A percentile compares a stretch with the other conserved stretches of the same genome.
Conservation (phyloP, 306 rosid species). For the Glycine soja region DNA sequence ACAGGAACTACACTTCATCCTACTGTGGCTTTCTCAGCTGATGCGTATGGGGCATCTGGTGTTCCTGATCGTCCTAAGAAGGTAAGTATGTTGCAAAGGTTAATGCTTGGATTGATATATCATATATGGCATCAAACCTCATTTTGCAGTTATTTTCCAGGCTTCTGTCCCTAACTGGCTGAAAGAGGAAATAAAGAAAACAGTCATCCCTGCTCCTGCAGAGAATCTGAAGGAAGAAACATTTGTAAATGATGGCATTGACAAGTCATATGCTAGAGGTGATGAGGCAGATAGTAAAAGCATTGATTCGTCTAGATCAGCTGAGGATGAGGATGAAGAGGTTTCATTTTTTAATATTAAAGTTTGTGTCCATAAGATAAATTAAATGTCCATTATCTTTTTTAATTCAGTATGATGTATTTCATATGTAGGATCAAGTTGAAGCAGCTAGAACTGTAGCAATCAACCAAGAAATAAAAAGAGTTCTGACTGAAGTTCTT, state of each 20-base stretch:
- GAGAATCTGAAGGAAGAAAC: slow-evolving; percentile 79
- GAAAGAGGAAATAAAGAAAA: slow-evolving; percentile 92
- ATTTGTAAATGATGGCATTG: slow-evolving; percentile 60
- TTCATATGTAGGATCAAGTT: slow-evolving; percentile 65
- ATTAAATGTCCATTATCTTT: slow-evolving; percentile 9
- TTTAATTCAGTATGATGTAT: slow-evolving; percentile 29
- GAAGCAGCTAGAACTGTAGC: slow-evolving; percentile 84
- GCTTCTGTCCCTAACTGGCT: slow-evolving; percentile 98
- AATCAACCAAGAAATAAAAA: slow-evolving; percentile 91
- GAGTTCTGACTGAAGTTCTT: slow-evolving; percentile 91
- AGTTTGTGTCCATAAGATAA: slow-evolving; percentile 27
- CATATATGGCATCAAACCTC: slow-evolving; percentile 30
- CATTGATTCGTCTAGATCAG: slow-evolving; percentile 83
- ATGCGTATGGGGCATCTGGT: slow-evolving; percentile 78
- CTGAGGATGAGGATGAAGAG: slow-evolving; percentile 94
- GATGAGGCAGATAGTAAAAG: slow-evolving; percentile 84
- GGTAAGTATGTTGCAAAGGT: slow-evolving; percentile 55
- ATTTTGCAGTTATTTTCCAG: slow-evolving; percentile 58
- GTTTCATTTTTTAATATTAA: slow-evolving; percentile 51
- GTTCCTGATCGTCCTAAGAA: slow-evolving; percentile 93
- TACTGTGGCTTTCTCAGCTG: slow-evolving; percentile 72
- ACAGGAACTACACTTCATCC: slow-evolving; percentile 71
- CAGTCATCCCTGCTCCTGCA: slow-evolving; percentile 71
- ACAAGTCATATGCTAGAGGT: slow-evolving; percentile 59
- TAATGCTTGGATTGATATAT: slow-evolving; percentile 38